Percentiles rank a stretch among this genome's conserved stretches.
Evolutionary conservation across 2,329 filamentous ascomycete species (phyloP).

Genomic region (Paradendryphiella salina): DNA sequence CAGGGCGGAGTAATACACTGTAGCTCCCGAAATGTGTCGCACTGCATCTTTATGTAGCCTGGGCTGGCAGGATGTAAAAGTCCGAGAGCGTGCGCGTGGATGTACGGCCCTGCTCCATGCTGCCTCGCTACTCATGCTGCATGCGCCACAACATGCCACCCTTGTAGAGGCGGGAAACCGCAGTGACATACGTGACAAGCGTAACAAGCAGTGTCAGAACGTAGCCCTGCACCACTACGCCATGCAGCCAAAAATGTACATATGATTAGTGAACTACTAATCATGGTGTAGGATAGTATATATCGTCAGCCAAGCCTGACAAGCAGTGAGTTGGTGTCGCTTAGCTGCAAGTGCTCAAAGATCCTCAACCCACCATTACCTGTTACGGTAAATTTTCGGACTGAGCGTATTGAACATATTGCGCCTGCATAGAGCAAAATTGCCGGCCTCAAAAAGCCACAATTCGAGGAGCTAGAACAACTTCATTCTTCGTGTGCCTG

Average conservation of each 20-base stretch:
- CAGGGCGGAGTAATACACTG: not conserved
- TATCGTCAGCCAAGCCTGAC: conserved; percentile 3
- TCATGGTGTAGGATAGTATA: no score
- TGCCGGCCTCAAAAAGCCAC: not conserved
- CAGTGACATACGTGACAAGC: conserved; percentile 5
- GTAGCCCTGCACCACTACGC: no score
- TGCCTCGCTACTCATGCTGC: not conserved
- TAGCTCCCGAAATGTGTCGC: not conserved
- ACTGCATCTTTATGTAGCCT: not conserved
- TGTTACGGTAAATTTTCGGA: conserved; percentile 3
- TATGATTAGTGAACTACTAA: no score
- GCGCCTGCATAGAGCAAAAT: not conserved
- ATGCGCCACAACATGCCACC: not conserved
- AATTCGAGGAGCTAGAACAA: not conserved
- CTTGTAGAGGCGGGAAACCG: not conserved
- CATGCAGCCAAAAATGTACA: no score
- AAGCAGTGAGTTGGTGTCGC: not conserved
- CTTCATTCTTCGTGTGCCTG: not conserved
- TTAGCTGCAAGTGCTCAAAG: not conserved
- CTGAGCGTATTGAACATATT: not conserved
- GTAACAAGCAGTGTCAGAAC: conserved; percentile 1
- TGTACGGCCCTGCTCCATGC: not conserved
- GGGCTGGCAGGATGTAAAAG: not conserved
- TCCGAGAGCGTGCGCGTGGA: not conserved
- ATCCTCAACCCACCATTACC: not conserved